Evolutionary conservation across 106 monocot genomes (phyloP).

Genomic region (Platanthera zijinensis): DNA sequence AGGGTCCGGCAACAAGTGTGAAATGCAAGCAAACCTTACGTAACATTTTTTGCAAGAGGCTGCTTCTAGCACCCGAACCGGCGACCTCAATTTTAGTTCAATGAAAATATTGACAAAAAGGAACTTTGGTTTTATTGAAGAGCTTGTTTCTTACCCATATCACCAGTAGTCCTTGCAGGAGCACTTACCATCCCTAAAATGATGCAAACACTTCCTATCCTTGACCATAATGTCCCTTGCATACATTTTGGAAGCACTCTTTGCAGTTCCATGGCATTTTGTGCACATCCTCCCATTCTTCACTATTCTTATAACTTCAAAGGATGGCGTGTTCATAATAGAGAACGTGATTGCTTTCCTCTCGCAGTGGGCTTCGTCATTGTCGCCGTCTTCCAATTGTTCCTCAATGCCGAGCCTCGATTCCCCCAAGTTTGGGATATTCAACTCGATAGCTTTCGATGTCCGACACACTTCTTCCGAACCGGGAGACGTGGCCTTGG

Average conservation of each 20-base stretch:
- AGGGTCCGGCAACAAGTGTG: too few species aligned
- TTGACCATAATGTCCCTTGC: slow-evolving; percentile 55
- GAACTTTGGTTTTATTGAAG: neutral
- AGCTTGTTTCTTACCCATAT: neutral
- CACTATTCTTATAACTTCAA: slow-evolving; percentile 42
- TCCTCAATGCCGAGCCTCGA: slow-evolving; percentile 32
- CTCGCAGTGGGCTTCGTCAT: slow-evolving; percentile 49
- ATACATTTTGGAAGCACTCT: slow-evolving; percentile 42
- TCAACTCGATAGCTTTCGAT: slow-evolving; percentile 8
- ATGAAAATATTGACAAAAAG: neutral
- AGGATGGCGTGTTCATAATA: slow-evolving; percentile 21
- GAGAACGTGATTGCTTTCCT: slow-evolving; percentile 62
- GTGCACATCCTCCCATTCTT: slow-evolving; percentile 61
- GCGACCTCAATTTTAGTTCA: too few species aligned
- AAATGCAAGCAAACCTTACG: too few species aligned
- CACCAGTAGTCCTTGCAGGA: slow-evolving; percentile 91
- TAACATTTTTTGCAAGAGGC: too few species aligned
- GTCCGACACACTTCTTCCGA: slow-evolving; percentile 23
- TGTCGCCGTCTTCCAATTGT: slow-evolving; percentile 31
- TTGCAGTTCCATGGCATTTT: slow-evolving; percentile 50
- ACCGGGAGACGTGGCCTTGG: slow-evolving; percentile 7
- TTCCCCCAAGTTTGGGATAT: neutral
- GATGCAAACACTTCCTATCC: slow-evolving; percentile 72
- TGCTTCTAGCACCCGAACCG: too few species aligned
- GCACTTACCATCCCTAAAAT: slow-evolving; percentile 67